These are phyloP conservation scores for Nemania sp. DNA, from an alignment of 2,329 filamentous ascomycete species.

Conservation along the genomic window DNA sequence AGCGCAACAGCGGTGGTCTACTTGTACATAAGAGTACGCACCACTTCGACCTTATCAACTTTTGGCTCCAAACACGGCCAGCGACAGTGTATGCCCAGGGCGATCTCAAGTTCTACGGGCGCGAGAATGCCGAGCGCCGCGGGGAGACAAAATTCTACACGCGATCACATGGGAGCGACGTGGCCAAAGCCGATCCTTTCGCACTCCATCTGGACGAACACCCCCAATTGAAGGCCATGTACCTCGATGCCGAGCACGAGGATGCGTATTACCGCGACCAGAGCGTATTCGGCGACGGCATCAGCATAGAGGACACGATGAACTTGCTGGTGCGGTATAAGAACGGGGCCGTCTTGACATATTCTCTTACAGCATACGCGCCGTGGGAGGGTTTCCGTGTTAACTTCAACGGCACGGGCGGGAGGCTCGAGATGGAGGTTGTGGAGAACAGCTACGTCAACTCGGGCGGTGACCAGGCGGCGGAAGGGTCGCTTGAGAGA, in stretches of 20 bases:
- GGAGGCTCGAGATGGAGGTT: slow-evolving; percentile 70
- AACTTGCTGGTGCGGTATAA: slow-evolving; percentile 68
- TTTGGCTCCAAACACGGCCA: slow-evolving; percentile 69
- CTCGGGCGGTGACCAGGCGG: slow-evolving; percentile 67
- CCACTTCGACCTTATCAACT: slow-evolving; percentile 73
- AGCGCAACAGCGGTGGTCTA: slow-evolving; percentile 69
- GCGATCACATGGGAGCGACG: slow-evolving; percentile 60
- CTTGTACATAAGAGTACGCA: slow-evolving; percentile 73
- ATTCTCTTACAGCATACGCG: slow-evolving; percentile 70
- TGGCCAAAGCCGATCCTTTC: slow-evolving; percentile 67
- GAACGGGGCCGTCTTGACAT: slow-evolving; percentile 68
- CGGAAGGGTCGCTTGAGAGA: slow-evolving; percentile 65
- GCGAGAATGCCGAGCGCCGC: slow-evolving; percentile 69
- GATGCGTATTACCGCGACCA: slow-evolving; percentile 72
- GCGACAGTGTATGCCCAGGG: slow-evolving; percentile 69
- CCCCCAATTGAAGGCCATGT: slow-evolving; percentile 67
- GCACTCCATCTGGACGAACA: slow-evolving; percentile 67
- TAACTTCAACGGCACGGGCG: slow-evolving; percentile 69
- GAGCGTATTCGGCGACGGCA: slow-evolving; percentile 72
- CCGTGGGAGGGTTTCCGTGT: slow-evolving; percentile 72
- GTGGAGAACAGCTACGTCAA: slow-evolving; percentile 73
- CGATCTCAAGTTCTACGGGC: slow-evolving; percentile 70
- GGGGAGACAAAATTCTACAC: slow-evolving; percentile 65
- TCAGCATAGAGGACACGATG: slow-evolving; percentile 75
- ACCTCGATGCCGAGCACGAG: slow-evolving; percentile 72